Conservation (phyloP, 2,329 filamentous ascomycete species). For the Colletotrichum tropicicola region DNA sequence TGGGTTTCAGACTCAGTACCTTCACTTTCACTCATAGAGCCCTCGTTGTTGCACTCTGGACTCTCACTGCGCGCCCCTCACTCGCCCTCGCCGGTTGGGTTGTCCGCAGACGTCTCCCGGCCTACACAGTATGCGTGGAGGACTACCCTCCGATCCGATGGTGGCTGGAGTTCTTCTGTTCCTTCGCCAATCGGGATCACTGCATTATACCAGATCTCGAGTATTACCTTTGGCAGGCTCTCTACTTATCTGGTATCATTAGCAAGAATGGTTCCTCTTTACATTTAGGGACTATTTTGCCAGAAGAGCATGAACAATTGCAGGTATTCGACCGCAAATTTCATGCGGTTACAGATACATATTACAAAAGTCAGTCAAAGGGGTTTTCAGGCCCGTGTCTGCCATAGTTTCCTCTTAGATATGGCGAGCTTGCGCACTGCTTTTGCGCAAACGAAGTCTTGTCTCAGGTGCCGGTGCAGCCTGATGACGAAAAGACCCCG, state of each 20-base stretch:
- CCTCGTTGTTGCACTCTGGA: background rate
- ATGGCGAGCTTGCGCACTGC: background rate
- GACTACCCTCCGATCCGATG: background rate
- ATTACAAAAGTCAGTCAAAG: background rate
- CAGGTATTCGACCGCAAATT: background rate
- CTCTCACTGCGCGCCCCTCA: background rate
- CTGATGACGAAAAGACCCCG: too few relatives aligned
- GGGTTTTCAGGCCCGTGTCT: too few relatives aligned
- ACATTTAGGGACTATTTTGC: background rate
- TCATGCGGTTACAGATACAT: background rate
- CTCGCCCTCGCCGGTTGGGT: background rate
- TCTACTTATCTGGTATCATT: background rate
- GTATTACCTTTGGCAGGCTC: background rate
- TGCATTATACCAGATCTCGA: background rate
- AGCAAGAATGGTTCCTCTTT: background rate
- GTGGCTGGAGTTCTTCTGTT: background rate
- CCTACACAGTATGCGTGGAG: background rate
- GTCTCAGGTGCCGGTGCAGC: too few relatives aligned
- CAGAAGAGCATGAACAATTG: background rate
- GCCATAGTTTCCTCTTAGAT: background rate
- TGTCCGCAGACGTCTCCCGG: background rate
- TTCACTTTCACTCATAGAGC: background rate
- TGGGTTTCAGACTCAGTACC: background rate
- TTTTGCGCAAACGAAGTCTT: background rate
- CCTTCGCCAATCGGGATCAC: background rate